Evolutionary conservation across 306 rosid genomes (phyloP).

Genomic region (Fagus sylvatica): DNA sequence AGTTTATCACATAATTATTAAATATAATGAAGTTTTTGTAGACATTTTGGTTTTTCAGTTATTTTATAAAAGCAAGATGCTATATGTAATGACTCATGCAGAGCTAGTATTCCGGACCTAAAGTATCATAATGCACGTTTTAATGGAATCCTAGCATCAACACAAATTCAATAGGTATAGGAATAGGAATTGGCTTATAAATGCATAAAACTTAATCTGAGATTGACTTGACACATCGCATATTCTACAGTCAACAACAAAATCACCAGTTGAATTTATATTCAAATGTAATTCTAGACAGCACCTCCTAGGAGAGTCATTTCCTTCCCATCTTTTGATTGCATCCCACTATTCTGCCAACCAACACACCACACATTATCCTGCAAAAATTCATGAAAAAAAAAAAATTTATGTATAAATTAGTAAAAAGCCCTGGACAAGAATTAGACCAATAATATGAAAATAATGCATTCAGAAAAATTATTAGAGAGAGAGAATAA

Average conservation of each 20-base stretch:
- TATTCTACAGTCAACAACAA: slow-evolving; percentile 12
- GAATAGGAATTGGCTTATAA: background rate
- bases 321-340: slow-evolving; percentile 45
- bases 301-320: slow-evolving; percentile 76
- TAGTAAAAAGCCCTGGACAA: background rate
- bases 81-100: background rate
- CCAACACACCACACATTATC: slow-evolving; percentile 49
- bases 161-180: background rate
- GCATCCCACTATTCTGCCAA: slow-evolving; percentile 51
- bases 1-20: background rate
- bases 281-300: slow-evolving; percentile 6
- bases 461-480: background rate
- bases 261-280: slow-evolving; percentile 1
- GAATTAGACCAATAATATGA: slow-evolving; percentile 5
- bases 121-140: background rate
- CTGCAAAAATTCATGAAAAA: slow-evolving; percentile 36
- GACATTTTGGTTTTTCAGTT: background rate
- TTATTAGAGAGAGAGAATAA: background rate
- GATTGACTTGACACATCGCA: background rate
- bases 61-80: background rate
- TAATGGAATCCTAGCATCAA: background rate
- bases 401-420: background rate
- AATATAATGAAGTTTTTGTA: background rate
- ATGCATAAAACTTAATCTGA: background rate
- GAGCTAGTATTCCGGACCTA: background rate